Base-by-base conservation (phyloP, 2,329 filamentous ascomycete genomes). In the Cercospora nicotianae region DNA sequence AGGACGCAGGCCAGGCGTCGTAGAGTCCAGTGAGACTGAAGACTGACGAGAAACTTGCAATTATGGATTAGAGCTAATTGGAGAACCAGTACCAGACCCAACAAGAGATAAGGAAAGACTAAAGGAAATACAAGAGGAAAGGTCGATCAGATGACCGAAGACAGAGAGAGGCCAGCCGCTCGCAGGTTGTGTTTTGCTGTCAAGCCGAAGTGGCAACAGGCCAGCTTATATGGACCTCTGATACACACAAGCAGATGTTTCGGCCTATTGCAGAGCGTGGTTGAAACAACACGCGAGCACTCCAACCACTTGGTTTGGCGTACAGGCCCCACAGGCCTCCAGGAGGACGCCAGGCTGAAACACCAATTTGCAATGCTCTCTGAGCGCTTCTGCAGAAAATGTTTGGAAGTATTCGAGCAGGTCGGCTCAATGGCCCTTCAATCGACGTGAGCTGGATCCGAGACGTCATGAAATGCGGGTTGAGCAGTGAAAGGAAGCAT, bases 81-180 rank as follows among this genome's bases (percentile, higher is more conserved):
- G 62, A 60, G 30, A 67, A 70, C 72, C 74, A 75, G 73, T 77
- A 66, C 74, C 73, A 76, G 74, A 77, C 75, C 71, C 71, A 74
- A 74, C 67, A 70, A 65, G 64, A 64, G 64, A 72, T 60, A 76
- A 71, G 69, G 70, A 75, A 75, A 76, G 67, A 74, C 70, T 63
- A 73, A 76, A 69, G 73, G 76, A 74, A 76, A 63, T 75, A 74
- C 64, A 72, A 76, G 73, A 73, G 42, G 70, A 69, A 60, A 67
- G 67, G 67, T 64, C 67, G 67, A 67, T 60, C 59, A 59, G 53
- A 68, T 64, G 53, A 28, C 28, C 53, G 60, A 48, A 51, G 18
- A 13, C 60, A 45, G 63, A 70, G 67, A 61, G 42, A 62, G 69
- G 63, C 60, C 58, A 60, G 45, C 36, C 48, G 39, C 51, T 64